phyloP scores from a whole-genome alignment of 2,329 filamentous ascomycete species.

The Rutstroemia sp. region DNA sequence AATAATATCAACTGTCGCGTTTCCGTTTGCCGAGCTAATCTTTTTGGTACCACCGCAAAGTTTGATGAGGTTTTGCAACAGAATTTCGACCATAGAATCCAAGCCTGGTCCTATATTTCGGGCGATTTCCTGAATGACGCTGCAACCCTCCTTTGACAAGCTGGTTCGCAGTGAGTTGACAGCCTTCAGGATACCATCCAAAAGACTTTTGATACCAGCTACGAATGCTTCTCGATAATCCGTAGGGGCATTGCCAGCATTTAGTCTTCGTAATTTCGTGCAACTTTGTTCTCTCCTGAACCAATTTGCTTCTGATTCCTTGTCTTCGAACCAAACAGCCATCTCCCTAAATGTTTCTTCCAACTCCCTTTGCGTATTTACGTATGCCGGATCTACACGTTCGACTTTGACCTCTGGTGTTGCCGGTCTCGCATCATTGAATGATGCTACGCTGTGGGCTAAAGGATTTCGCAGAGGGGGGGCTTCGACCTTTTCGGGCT shows the following conservation, averaged over 20 bases:
- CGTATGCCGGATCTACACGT: constrained; percentile 69
- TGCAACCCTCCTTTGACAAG: constrained; percentile 78
- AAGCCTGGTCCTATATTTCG: constrained; percentile 67
- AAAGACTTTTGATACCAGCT: constrained; percentile 59
- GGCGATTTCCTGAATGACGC: constrained; percentile 77
- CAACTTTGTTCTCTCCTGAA: constrained; percentile 75
- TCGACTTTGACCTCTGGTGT: constrained; percentile 63
- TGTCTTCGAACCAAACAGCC: constrained; percentile 75
- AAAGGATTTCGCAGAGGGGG: constrained; percentile 39
- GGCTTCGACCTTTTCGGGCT: constrained; percentile 27
- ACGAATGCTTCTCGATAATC: constrained; percentile 71
- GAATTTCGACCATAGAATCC: constrained; percentile 82
- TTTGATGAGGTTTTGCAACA: constrained; percentile 85
- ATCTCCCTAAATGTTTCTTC: constrained; percentile 82
- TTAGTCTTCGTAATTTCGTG: constrained; percentile 66
- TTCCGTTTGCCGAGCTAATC: constrained; percentile 79
- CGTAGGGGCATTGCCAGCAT: constrained; percentile 73
- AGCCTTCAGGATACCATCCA: constrained; percentile 86
- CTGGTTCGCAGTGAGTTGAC: constrained; percentile 81
- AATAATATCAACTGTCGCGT: constrained; percentile 71
- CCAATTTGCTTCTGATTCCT: constrained; percentile 89
- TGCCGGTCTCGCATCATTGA: constrained; percentile 37
- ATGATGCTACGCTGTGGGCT: constrained; percentile 44
- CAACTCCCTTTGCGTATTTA: constrained; percentile 79
- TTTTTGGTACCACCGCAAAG: constrained; percentile 87